A percentile compares a stretch with the other conserved stretches of the same genome.
phyloP scores from a whole-genome alignment of 192 early-diverging fungal species.

The Entomortierella beljakovae region DNA sequence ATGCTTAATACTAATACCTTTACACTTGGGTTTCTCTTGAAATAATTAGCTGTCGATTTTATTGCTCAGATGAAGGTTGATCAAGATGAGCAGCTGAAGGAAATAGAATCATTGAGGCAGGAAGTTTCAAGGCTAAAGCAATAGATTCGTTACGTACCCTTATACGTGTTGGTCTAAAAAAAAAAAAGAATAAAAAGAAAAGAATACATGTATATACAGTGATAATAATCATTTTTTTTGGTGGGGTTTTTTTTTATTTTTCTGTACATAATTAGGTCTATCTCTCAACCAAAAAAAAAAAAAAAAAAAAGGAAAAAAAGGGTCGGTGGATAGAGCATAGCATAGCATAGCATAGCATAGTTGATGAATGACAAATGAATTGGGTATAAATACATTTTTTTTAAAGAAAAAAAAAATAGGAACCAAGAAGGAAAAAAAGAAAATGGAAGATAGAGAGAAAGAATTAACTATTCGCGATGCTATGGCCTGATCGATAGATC shows the following conservation, averaged over 20 bases:
- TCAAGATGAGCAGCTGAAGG: conserved; percentile 61
- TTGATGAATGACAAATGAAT: too few relatives aligned
- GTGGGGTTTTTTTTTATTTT: too few relatives aligned
- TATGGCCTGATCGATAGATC: conserved; percentile 49
- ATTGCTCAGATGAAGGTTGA: conserved; percentile 60
- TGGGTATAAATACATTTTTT: too few relatives aligned
- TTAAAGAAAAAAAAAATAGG: conserved; percentile 1
- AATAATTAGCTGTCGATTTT: conserved; percentile 63
- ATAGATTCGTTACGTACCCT: neutral
- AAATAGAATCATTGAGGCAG: conserved; percentile 60
- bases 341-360: too few relatives aligned
- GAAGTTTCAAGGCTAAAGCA: conserved; percentile 52
- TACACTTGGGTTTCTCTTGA: neutral
- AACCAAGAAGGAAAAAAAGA: too few relatives aligned
- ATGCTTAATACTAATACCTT: too few relatives aligned
- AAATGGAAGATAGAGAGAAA: too few relatives aligned
- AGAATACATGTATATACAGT: neutral
- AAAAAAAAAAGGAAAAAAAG: too few relatives aligned
- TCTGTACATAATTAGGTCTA: too few relatives aligned
- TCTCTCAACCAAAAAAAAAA: too few relatives aligned
- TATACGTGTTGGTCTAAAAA: neutral
- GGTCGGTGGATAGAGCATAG: too few relatives aligned
- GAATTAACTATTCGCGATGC: conserved; percentile 7
- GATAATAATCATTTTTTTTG: too few relatives aligned
- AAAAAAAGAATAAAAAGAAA: conserved; percentile 5